These are phyloP conservation scores for Hypoxylon rickii DNA, from an alignment of 495 filamentous ascomycete species.

Conservation along the genomic window DNA sequence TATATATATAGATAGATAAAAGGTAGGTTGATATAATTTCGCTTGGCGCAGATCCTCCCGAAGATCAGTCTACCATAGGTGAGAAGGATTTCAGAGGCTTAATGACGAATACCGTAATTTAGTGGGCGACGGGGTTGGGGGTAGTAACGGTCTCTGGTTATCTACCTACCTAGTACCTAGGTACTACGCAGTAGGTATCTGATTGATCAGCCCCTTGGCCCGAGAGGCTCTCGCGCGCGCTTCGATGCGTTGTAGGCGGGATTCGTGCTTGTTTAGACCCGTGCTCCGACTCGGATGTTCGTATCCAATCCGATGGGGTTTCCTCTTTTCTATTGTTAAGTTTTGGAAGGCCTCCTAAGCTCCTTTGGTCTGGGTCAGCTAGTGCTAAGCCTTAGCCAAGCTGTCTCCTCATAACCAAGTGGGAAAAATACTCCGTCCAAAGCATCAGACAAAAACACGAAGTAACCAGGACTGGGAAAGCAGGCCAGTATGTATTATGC, in stretches of 20 bases:
- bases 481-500: conserved; percentile 1
- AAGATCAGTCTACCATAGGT: conserved; percentile 14
- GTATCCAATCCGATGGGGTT: neutral
- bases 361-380: neutral
- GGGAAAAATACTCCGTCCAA: conserved; percentile 14
- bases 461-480: conserved; percentile 1
- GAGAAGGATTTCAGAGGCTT: conserved; percentile 3
- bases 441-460: neutral
- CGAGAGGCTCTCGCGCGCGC: conserved; percentile 5
- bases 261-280: conserved; percentile 4
- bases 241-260: neutral
- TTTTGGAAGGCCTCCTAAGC: too few species aligned
- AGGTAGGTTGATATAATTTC: conserved; percentile 15
- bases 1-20: neutral
- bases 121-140: conserved; percentile 1
- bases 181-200: too few species aligned
- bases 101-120: conserved; percentile 19
- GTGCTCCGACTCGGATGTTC: neutral
- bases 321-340: neutral
- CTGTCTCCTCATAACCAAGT: neutral
- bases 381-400: neutral
- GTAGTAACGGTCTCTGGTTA: conserved; percentile 1
- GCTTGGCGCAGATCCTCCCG: conserved; percentile 21
- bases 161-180: conserved; percentile 1
- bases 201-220: conserved; percentile 13